phyloP scores from a whole-genome alignment of 768 basidiomycete genomes.

The Chiua virens region DNA sequence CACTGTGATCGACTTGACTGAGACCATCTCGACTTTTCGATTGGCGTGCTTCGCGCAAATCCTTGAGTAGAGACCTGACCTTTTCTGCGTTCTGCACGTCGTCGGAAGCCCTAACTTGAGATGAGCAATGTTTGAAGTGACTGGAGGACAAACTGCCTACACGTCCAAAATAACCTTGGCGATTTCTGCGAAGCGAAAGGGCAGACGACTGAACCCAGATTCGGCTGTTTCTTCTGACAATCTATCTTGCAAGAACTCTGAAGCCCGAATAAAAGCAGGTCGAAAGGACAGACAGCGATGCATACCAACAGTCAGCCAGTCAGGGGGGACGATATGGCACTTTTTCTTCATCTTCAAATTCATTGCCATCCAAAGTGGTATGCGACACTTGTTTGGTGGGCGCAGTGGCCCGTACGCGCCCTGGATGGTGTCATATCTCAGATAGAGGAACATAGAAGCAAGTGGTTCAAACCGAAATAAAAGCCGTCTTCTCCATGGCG shows the following conservation, averaged over 20 bases:
- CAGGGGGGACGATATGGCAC: constrained; percentile 87
- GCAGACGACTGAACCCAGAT: constrained; percentile 73
- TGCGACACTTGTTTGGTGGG: constrained; percentile 78
- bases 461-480: constrained; percentile 71
- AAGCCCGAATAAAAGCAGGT: not conserved
- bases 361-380: constrained; percentile 97
- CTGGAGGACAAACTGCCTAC: constrained; percentile 46
- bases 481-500: constrained; percentile 86
- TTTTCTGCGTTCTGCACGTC: constrained; percentile 85
- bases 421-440: constrained; percentile 39
- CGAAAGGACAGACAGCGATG: not conserved
- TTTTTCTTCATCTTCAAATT: constrained; percentile 94
- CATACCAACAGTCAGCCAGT: constrained; percentile 87
- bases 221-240: constrained; percentile 73
- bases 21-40: constrained; percentile 91
- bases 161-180: constrained; percentile 91
- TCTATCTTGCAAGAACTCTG: constrained; percentile 81
- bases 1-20: constrained; percentile 73
- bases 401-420: constrained; percentile 91
- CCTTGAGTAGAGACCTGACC: constrained; percentile 83
- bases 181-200: constrained; percentile 87
- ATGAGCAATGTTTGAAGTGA: not conserved
- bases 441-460: constrained; percentile 6
- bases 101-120: constrained; percentile 71
- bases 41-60: constrained; percentile 93